These are phyloP conservation scores for Dendryphion nanum DNA, from an alignment of 2,329 filamentous ascomycete species.

Conservation along the genomic window DNA sequence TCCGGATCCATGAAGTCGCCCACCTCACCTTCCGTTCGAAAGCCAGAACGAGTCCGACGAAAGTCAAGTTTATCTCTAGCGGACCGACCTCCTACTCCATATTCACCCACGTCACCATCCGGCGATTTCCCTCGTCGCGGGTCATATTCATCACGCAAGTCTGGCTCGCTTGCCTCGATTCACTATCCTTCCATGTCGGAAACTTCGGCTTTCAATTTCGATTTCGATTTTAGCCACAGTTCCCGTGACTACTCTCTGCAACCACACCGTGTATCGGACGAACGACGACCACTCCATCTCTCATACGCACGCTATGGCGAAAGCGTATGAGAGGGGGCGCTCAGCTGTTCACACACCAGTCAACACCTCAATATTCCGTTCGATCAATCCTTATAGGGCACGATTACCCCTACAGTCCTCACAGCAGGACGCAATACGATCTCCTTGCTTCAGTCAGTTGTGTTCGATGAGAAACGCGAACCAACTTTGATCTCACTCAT, in stretches of 20 bases:
- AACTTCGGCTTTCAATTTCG: conserved; percentile 36
- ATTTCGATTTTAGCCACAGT: conserved; percentile 22
- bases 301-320: conserved; percentile 13
- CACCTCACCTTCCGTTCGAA: conserved; percentile 24
- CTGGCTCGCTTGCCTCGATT: conserved; percentile 20
- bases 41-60: conserved; percentile 31
- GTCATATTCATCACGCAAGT: conserved; percentile 27
- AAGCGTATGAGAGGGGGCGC: conserved; percentile 8
- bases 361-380: no score
- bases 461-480: no score
- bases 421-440: no score
- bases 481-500: no score
- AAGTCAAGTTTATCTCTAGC: conserved; percentile 37
- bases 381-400: no score
- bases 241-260: no score
- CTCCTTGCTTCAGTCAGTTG: no score
- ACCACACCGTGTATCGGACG: no score
- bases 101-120: conserved; percentile 33
- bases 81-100: conserved; percentile 40
- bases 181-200: conserved; percentile 40
- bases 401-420: no score
- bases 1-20: conserved; percentile 20
- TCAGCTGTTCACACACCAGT: no score
- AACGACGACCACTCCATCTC: conserved; percentile 13
- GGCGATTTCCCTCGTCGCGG: conserved; percentile 24